These are phyloP conservation scores for Botrytis elliptica DNA, from an alignment of 2,329 filamentous ascomycete species.

Conservation along the genomic window DNA sequence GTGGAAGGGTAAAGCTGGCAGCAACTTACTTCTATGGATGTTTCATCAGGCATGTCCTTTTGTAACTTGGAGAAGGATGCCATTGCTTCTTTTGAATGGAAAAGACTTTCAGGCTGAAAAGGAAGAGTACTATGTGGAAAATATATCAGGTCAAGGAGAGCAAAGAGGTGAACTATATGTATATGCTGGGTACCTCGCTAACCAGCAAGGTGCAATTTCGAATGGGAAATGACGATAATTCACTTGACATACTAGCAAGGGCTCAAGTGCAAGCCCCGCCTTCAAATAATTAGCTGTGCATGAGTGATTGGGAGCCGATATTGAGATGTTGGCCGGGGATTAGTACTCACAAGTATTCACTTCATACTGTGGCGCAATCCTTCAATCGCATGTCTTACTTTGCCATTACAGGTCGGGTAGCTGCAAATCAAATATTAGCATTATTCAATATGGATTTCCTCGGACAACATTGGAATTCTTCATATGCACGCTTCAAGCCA, in stretches of 20 bases:
- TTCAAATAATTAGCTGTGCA: not conserved
- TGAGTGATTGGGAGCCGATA: not conserved
- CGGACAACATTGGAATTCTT: not conserved
- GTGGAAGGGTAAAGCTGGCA: not conserved
- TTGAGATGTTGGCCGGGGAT: not conserved
- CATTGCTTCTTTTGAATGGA: not conserved
- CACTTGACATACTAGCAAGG: not conserved
- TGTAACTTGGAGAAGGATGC: not conserved
- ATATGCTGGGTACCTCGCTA: not conserved
- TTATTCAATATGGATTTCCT: not conserved
- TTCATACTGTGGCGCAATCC: not conserved
- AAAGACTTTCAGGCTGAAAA: not conserved
- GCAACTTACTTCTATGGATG: not conserved
- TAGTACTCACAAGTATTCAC: not conserved
- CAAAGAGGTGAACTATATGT: not conserved
- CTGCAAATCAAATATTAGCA: not conserved
- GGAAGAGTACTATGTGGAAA: too few species aligned
- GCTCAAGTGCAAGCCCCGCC: not conserved
- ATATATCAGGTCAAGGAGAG: not conserved
- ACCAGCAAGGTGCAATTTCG: not conserved
- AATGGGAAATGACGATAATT: not conserved
- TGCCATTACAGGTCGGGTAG: not conserved
- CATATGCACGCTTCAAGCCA: not conserved
- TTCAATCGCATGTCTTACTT: not conserved
- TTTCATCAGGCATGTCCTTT: not conserved